Evolutionary conservation across 2,329 filamentous ascomycete species (phyloP), one percentile per base, ranked within the genome.

Genomic region (Leptographium wingfieldii): DNA sequence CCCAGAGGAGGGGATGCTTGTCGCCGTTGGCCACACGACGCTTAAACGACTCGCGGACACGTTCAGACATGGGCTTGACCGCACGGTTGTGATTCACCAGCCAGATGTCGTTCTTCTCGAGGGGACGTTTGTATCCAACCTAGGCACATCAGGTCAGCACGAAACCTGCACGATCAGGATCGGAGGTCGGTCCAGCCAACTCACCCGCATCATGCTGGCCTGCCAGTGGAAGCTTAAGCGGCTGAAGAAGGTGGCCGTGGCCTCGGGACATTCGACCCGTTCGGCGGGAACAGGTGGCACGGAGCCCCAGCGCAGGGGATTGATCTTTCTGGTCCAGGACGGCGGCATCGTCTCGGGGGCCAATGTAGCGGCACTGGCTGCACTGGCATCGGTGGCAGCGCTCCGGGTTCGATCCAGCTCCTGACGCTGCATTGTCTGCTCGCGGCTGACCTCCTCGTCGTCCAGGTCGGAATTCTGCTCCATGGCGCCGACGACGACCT

Each of bases 101-200:
- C 87, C 91, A 97, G 60, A 99, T 84, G 70, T 99, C 94, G 65
- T 88, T 88, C 59, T 85, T 74, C 68, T 96, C 87, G 2, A 99
- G 79, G 2, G 85, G 83, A 16, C 94, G 85, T 69, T 90, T 85
- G 72, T 96, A 97, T 43, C 94, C 94, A 48, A 84, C 82, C 85
- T 90, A 58, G 11, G 66, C 46, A 66, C 12, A 56, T 35, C 11
- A 5, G 10, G 14, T 27, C 12, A 11, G 35, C n/a, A 22, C 27
- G n/a, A 27, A 76, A 10, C 14, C 38, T 16, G 12, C 38, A 40
- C 5, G 9, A 7, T 35, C 33, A 35, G 33, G 33, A 7, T 16
- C 38, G 12, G 38, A 3, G 5, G 38, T 3, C 38, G 12, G 38
- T 38, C 35, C 16, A 31, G 40, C 14, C 3, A 6, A 14, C 81